Evolutionary conservation across 2,329 filamentous ascomycete species (phyloP), one percentile per base, ranked within the genome.

Genomic region (Ophiostoma fasciatum): DNA sequence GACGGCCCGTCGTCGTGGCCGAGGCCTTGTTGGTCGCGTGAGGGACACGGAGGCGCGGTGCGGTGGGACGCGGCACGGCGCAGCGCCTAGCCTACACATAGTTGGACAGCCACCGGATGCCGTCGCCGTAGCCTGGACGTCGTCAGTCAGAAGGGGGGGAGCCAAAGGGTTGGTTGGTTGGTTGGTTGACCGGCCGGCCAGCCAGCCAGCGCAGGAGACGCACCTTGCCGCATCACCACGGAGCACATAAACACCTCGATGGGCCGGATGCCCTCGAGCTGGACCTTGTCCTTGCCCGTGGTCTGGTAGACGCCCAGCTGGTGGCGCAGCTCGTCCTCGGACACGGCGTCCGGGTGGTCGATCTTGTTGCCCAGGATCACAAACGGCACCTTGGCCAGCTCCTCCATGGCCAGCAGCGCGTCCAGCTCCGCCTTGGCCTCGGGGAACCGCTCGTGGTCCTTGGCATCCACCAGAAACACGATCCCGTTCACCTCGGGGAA

Each of bases 171-270:
- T n/a, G n/a, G n/a, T n/a, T n/a, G n/a, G n/a, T n/a, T n/a, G n/a
- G n/a, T n/a, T n/a, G n/a, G n/a, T n/a, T n/a, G n/a, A n/a, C n/a
- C n/a, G n/a, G n/a, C n/a, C n/a, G n/a, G n/a, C n/a, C n/a, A n/a
- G n/a, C n/a, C n/a, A n/a, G n/a, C n/a, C n/a, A n/a, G n/a, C n/a
- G n/a, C n/a, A 33, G 7, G 26, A 26, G 27, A 61, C 70, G 49
- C 50, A 79, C 74, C 90, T 68, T 96, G 88, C 60, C 88, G 75
- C 84, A 94, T 94, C 44, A 96, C 88, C 48, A 96, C 87, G 51
- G 83, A 93, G 73, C 87, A 96, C 90, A 98, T 93, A 63, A 96
- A 96, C 45, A 96, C 74, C 71, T 98, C 90, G 53, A 98, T 88
- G 18, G 87, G 84, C 50, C 87, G 71, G 60, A 94, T 93, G 23